Evolutionary conservation across 2,329 filamentous ascomycete genomes (phyloP).

Genomic region (Cladophialophora immunda): DNA sequence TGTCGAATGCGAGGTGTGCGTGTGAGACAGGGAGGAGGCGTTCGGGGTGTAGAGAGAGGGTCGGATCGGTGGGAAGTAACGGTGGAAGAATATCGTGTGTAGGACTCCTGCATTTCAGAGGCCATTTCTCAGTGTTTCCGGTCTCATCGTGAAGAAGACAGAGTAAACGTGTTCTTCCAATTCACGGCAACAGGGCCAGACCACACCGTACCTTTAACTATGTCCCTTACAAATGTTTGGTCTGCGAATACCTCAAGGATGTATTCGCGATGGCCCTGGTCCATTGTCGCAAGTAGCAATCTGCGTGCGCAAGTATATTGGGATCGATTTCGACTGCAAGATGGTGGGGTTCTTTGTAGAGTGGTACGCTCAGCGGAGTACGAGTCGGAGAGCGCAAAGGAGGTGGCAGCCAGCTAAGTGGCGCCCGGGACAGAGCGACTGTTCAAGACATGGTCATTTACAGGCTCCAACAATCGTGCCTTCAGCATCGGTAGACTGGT

Average conservation of each 20-base stretch:
- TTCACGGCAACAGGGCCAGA: neutral
- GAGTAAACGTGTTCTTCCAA: neutral
- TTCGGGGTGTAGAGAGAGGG: slow-evolving; percentile 72
- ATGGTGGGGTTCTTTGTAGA: slow-evolving; percentile 25
- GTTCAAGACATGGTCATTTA: slow-evolving; percentile 37
- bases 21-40: slow-evolving; percentile 31
- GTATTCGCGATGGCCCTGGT: slow-evolving; percentile 78
- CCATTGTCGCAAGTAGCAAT: slow-evolving; percentile 32
- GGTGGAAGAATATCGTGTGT: slow-evolving; percentile 98
- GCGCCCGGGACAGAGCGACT: slow-evolving; percentile 32
- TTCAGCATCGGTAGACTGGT: slow-evolving; percentile 15
- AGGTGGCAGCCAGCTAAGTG: slow-evolving; percentile 39
- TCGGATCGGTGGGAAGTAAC: slow-evolving; percentile 87
- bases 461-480: slow-evolving; percentile 25
- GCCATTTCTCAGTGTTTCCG: neutral
- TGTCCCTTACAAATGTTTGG: slow-evolving; percentile 85
- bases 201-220: slow-evolving; percentile 77
- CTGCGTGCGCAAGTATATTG: slow-evolving; percentile 19
- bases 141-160: slow-evolving; percentile 19
- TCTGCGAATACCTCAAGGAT: slow-evolving; percentile 94
- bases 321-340: neutral
- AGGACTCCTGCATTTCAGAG: slow-evolving; percentile 72
- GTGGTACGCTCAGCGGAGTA: slow-evolving; percentile 3
- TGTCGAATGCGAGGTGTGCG: slow-evolving; percentile 31
- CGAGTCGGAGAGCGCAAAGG: slow-evolving; percentile 2